Percentiles rank a stretch among this genome's conserved stretches.
These are phyloP conservation scores for Candida silvicultrix DNA, from an alignment of 805 yeast species.

Conservation along the genomic window DNA sequence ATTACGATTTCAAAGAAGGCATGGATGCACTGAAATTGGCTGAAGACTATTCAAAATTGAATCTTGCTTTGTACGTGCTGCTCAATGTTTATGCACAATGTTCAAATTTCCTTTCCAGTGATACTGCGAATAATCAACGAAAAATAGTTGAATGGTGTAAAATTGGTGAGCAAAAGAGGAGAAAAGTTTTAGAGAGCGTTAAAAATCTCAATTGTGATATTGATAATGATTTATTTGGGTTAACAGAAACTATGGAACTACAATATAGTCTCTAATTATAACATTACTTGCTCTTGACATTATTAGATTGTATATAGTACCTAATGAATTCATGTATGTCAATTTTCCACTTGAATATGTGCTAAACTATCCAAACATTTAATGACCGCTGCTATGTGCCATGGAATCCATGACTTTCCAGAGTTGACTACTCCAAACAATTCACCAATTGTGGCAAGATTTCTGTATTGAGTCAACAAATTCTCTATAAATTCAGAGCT, in stretches of 20 bases:
- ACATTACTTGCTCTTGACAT: too few relatives aligned
- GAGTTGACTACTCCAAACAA: slow-evolving; percentile 28
- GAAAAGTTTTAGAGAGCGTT: not conserved
- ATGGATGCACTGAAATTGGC: slow-evolving; percentile 3
- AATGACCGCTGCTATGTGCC: slow-evolving; percentile 68
- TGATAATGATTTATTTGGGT: not conserved
- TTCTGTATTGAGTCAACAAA: slow-evolving; percentile 55
- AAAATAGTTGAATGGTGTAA: not conserved
- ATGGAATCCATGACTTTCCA: slow-evolving; percentile 46
- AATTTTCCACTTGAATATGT: slow-evolving; percentile 46
- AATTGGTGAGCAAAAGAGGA: not conserved
- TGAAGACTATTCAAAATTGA: slow-evolving; percentile 10
- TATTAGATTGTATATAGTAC: too few relatives aligned
- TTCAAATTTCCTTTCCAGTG: not conserved
- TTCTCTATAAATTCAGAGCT: slow-evolving; percentile 47
- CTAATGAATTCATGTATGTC: too few relatives aligned
- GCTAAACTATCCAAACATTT: slow-evolving; percentile 52
- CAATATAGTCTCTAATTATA: not conserved
- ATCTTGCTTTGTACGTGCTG: slow-evolving; percentile 4
- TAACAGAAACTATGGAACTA: not conserved
- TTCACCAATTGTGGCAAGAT: slow-evolving; percentile 38
- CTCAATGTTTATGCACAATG: slow-evolving; percentile 12
- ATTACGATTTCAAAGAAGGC: slow-evolving; percentile 3
- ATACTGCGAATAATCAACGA: not conserved
- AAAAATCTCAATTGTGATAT: not conserved